A percentile compares a stretch with the other conserved stretches of the same genome.
Evolutionary conservation across 164 flowering plant species (phyloP).

Genomic region (Stephania japonica): DNA sequence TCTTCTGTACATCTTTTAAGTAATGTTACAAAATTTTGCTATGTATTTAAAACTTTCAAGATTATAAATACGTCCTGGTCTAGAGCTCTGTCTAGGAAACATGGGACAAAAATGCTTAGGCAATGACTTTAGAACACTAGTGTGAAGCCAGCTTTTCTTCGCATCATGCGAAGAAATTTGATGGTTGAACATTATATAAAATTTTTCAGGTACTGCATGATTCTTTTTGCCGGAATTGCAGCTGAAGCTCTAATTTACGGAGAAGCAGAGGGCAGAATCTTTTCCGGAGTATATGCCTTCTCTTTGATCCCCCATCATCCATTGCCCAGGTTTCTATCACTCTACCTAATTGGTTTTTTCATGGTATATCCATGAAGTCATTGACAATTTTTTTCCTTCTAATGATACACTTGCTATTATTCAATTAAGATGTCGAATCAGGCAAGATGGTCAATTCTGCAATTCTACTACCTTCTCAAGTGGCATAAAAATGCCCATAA

Average conservation of each 20-base stretch:
- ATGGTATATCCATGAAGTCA: background rate
- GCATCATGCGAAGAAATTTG: background rate
- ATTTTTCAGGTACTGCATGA: conserved; percentile 86
- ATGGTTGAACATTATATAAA: background rate
- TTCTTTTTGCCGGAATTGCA: conserved; percentile 96
- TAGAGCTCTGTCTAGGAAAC: too few relatives aligned
- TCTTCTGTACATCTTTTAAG: too few relatives aligned
- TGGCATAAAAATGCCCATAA: conserved; percentile 78
- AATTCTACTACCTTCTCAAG: conserved; percentile 86
- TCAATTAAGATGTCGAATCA: conserved; percentile 82
- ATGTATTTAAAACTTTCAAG: too few relatives aligned
- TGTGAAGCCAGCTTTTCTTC: background rate
- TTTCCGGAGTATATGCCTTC: conserved; percentile 68
- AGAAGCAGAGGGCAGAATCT: conserved; percentile 93
- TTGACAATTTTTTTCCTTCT: background rate
- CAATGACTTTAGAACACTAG: too few relatives aligned
- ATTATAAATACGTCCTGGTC: too few relatives aligned
- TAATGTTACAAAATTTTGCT: too few relatives aligned
- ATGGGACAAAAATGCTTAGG: too few relatives aligned
- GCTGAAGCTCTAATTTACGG: conserved; percentile 97
- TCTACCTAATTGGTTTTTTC: background rate
- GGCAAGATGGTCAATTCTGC: conserved; percentile 93
- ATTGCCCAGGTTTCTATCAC: conserved; percentile 53
- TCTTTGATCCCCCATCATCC: conserved; percentile 74
- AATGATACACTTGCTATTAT: background rate